phyloP scores from a whole-genome alignment of 495 filamentous ascomycete species.

The Aspergillus sparsus region DNA sequence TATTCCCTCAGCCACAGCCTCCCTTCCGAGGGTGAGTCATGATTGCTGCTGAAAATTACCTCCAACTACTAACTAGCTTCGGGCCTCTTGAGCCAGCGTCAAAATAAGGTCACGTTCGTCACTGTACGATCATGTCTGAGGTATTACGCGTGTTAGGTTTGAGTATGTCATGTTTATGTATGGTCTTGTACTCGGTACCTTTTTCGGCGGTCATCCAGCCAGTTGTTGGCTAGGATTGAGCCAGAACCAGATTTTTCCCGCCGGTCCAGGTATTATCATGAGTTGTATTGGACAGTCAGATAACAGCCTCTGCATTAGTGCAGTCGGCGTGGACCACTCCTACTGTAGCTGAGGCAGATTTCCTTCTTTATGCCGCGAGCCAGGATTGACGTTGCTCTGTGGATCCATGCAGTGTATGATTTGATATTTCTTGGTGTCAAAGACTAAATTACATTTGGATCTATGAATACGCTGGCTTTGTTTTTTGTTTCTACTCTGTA shows the following conservation, averaged over 20 bases:
- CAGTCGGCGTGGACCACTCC: neutral
- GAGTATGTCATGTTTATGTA: slow-evolving; percentile 18
- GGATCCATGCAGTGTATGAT: neutral
- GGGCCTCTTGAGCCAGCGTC: no score
- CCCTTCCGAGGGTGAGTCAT: neutral
- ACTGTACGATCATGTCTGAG: neutral
- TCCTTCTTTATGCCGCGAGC: neutral
- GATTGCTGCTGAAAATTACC: no score
- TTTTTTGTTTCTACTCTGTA: no score
- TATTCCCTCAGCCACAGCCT: slow-evolving; percentile 2
- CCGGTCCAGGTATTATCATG: slow-evolving; percentile 14
- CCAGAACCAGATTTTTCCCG: neutral
- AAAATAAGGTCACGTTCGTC: neutral
- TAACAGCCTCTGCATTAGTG: neutral
- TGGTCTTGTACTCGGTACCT: slow-evolving; percentile 15
- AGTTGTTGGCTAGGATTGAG: neutral
- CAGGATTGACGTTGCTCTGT: slow-evolving; percentile 1
- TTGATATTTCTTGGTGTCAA: no score
- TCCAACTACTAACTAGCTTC: no score
- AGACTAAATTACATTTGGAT: no score
- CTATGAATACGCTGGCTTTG: no score
- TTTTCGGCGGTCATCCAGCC: neutral
- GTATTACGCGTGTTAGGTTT: slow-evolving; percentile 2
- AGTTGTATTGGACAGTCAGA: slow-evolving; percentile 14
- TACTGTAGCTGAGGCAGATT: no score